These are phyloP conservation scores for Physcomitrellopsis africana DNA, from an alignment of 225 moss, liverwort and hornwort species.

Conservation along the genomic window DNA sequence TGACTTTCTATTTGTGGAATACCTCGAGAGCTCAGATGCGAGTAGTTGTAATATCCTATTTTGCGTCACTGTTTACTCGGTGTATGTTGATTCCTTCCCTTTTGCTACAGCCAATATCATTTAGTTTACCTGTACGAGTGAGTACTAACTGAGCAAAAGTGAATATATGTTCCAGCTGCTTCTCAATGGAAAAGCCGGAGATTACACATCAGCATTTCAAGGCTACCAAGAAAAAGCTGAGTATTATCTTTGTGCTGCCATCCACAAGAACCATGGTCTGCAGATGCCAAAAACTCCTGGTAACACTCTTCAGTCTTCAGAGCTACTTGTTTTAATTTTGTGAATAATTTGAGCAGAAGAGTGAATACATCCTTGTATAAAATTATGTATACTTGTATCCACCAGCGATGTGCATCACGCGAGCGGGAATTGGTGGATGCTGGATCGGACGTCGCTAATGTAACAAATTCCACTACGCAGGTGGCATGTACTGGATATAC, in stretches of 20 bases:
- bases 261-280: slow-evolving; percentile 43
- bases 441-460: not conserved
- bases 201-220: slow-evolving; percentile 41
- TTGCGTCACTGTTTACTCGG: no score
- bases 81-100: no score
- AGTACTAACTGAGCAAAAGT: slow-evolving; percentile 8
- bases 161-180: slow-evolving; percentile 41
- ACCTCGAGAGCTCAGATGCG: no score
- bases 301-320: slow-evolving; percentile 14
- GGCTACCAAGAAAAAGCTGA: slow-evolving; percentile 64
- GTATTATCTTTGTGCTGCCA: slow-evolving; percentile 56
- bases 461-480: slow-evolving; percentile 24
- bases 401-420: not conserved
- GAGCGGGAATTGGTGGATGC: not conserved
- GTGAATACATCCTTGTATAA: no score
- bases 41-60: no score
- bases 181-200: slow-evolving; percentile 53
- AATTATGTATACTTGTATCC: not conserved
- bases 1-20: no score
- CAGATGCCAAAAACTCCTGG: slow-evolving; percentile 52
- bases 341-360: no score
- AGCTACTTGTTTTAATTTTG: not conserved
- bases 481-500: slow-evolving; percentile 64
- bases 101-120: no score
- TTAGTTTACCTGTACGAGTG: not conserved